Percentiles rank a stretch among this genome's conserved stretches.
Evolutionary conservation across 2,329 filamentous ascomycete genomes (phyloP).

Genomic region (Hypoxylon sp.): DNA sequence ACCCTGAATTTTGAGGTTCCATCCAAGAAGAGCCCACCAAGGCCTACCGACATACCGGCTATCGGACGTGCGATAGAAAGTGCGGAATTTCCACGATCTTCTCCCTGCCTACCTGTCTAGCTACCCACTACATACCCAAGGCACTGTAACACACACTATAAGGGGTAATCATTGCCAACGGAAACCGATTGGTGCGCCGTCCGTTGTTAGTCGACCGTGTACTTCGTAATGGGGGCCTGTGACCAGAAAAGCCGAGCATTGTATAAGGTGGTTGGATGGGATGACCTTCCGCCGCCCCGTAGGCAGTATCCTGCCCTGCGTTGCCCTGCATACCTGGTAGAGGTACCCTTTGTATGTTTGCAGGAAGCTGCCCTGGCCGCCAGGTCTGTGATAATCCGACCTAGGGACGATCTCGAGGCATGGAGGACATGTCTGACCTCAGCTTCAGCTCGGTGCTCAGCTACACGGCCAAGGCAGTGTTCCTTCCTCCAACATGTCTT

Average conservation of each 20-base stretch:
- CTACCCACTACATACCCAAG: conserved; percentile 13
- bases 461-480: conserved; percentile 21
- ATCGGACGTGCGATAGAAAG: conserved; percentile 38
- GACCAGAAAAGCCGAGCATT: conserved; percentile 21
- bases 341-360: conserved; percentile 14
- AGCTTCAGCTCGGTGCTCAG: conserved; percentile 31
- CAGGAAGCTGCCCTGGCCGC: conserved; percentile 6
- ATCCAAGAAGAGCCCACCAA: conserved; percentile 32
- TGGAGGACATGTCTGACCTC: conserved; percentile 36
- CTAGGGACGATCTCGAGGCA: conserved; percentile 20
- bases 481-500: conserved; percentile 1
- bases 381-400: conserved; percentile 29
- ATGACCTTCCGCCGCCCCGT: conserved; percentile 33
- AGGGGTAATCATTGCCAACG: conserved; percentile 30
- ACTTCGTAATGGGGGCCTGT: conserved; percentile 13
- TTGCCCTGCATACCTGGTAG: conserved; percentile 31
- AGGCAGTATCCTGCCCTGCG: conserved; percentile 22
- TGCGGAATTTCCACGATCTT: conserved; percentile 41
- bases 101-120: conserved; percentile 15
- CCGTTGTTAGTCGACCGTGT: conserved; percentile 22
- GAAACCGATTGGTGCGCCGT: conserved; percentile 26
- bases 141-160: conserved; percentile 22
- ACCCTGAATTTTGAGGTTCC: conserved; percentile 29
- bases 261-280: conserved; percentile 34
- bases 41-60: conserved; percentile 33